phyloP scores from a whole-genome alignment of 495 filamentous ascomycete genomes.

The Podospora anserina region DNA sequence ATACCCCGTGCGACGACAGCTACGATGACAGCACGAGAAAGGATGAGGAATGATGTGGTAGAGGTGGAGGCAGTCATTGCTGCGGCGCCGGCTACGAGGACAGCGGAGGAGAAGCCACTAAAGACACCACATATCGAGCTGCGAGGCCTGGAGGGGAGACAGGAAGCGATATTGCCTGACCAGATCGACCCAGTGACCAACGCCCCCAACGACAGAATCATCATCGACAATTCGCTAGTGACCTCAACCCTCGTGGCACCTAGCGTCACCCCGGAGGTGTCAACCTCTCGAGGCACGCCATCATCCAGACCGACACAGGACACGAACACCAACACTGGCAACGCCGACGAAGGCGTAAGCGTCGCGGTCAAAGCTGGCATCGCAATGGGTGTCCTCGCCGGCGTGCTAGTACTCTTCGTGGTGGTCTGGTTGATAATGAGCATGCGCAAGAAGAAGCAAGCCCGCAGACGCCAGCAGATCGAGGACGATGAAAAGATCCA shows the following conservation, averaged over 20 bases:
- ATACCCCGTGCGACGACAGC: conserved; percentile 5
- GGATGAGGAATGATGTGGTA: conserved; percentile 5
- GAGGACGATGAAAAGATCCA: conserved; percentile 58
- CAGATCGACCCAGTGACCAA: background rate
- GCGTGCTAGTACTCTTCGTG: conserved; percentile 59
- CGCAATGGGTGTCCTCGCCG: conserved; percentile 68
- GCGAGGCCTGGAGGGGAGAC: background rate
- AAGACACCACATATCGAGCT: conserved; percentile 4
- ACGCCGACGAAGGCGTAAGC: conserved; percentile 45
- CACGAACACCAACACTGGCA: conserved; percentile 25
- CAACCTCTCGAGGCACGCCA: background rate
- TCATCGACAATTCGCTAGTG: background rate
- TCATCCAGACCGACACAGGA: conserved; percentile 20
- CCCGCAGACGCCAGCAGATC: conserved; percentile 41
- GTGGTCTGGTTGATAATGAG: conserved; percentile 67
- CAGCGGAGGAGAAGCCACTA: background rate
- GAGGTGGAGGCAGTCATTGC: background rate
- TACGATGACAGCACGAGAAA: background rate
- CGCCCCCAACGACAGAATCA: no score
- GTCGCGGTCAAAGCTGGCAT: conserved; percentile 77
- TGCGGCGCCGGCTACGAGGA: background rate
- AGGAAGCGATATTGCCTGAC: background rate
- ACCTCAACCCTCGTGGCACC: no score
- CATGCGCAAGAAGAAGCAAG: conserved; percentile 53
- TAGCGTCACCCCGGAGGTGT: background rate